phyloP scores from a whole-genome alignment of 1,284 basidiomycete genomes.

The Sanghuangporus weigelae region DNA sequence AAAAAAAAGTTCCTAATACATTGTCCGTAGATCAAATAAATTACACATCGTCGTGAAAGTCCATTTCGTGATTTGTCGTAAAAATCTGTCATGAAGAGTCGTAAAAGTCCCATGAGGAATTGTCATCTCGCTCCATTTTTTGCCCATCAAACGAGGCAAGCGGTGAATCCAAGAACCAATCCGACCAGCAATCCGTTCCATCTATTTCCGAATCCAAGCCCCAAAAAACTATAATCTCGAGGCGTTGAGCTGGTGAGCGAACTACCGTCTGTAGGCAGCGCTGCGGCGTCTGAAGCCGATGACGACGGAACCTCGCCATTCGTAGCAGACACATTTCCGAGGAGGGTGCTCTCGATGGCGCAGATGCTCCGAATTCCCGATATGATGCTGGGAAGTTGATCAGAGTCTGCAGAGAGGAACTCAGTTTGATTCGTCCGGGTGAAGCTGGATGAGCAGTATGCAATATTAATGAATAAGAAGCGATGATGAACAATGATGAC shows the following conservation, averaged over 20 bases:
- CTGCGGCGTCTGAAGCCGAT: not conserved
- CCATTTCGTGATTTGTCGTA: not conserved
- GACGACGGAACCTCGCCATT: conserved; percentile 37
- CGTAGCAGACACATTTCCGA: conserved; percentile 45
- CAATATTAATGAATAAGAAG: too few relatives aligned
- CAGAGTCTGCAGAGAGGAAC: conserved; percentile 33
- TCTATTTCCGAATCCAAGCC: not conserved
- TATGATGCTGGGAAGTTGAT: conserved; percentile 43
- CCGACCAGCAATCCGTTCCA: not conserved
- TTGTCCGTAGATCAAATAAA: too few relatives aligned
- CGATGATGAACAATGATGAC: too few relatives aligned
- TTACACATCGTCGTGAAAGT: not conserved
- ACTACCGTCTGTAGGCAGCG: not conserved
- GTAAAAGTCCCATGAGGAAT: not conserved
- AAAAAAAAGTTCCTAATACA: too few relatives aligned
- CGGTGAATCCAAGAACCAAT: not conserved
- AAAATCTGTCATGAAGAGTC: not conserved
- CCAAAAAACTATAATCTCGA: not conserved
- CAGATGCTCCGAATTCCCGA: conserved; percentile 49
- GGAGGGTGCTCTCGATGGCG: conserved; percentile 42
- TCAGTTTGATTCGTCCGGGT: conserved; percentile 51
- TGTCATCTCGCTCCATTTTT: not conserved
- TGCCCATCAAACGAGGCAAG: not conserved
- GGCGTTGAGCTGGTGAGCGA: not conserved
- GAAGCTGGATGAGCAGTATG: conserved; percentile 38